Conservation (phyloP, 2,329 filamentous ascomycete species). For the Waltergamsia citrina region DNA sequence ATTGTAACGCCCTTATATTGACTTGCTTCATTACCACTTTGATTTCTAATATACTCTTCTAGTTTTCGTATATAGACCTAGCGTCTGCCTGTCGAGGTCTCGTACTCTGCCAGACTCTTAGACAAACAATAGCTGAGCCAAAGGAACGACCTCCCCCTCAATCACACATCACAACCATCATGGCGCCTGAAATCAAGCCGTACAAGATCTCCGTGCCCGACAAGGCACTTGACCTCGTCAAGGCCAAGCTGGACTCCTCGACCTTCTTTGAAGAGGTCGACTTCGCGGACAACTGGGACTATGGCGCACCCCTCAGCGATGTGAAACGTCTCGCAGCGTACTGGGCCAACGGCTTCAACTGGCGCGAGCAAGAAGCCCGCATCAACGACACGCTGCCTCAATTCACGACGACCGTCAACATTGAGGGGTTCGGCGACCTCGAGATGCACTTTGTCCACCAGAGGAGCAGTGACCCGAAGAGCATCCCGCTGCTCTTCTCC, state of each 20-base stretch:
- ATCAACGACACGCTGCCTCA: slow-evolving; percentile 53
- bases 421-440: slow-evolving; percentile 49
- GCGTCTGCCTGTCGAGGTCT: too few species aligned
- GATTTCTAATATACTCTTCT: too few species aligned
- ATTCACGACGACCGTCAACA: slow-evolving; percentile 31
- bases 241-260: slow-evolving; percentile 18
- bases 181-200: slow-evolving; percentile 16
- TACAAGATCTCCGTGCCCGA: slow-evolving; percentile 25
- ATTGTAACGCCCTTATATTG: too few species aligned
- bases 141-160: too few species aligned
- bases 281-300: slow-evolving; percentile 22
- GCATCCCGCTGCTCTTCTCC: slow-evolving; percentile 57
- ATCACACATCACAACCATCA: too few species aligned
- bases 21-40: too few species aligned
- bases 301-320: slow-evolving; percentile 19
- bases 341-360: slow-evolving; percentile 45
- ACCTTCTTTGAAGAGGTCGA: slow-evolving; percentile 17
- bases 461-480: slow-evolving; percentile 34
- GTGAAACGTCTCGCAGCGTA: slow-evolving; percentile 22
- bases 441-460: slow-evolving; percentile 58
- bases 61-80: too few species aligned
- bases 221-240: slow-evolving; percentile 15
- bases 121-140: too few species aligned
- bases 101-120: too few species aligned
- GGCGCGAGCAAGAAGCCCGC: slow-evolving; percentile 47